Conservation (phyloP, 2,329 filamentous ascomycete species). For the Cytospora schulzeri region DNA sequence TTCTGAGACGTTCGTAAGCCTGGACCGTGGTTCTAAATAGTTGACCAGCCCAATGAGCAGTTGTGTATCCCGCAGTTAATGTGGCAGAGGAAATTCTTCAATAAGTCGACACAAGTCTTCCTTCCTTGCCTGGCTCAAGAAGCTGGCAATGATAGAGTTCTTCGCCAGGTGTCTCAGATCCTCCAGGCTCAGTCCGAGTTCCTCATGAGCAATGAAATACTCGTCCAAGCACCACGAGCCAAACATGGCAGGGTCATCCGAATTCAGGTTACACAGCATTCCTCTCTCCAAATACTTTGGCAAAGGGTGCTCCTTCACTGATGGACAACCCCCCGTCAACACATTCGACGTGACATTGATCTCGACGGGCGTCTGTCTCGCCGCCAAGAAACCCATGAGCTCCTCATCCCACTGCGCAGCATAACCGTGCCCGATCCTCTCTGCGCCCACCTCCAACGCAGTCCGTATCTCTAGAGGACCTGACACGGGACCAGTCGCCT, state of each 20-base stretch:
- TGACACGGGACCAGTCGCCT: constrained; percentile 25
- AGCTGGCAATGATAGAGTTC: constrained; percentile 20
- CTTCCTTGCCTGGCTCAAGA: constrained; percentile 7
- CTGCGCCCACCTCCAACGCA: constrained; percentile 25
- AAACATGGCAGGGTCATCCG: constrained; percentile 30
- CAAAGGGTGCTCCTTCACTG: constrained; percentile 25
- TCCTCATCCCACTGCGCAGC: constrained; percentile 26
- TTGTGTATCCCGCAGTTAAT: neutral
- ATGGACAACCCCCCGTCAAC: constrained; percentile 25
- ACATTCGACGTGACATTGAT: constrained; percentile 29
- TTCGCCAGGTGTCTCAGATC: constrained; percentile 17
- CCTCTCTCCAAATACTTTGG: constrained; percentile 14
- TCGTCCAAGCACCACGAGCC: constrained; percentile 27
- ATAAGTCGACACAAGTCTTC: neutral
- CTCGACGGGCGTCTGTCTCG: constrained; percentile 23
- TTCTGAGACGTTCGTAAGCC: neutral
- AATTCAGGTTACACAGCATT: constrained; percentile 22
- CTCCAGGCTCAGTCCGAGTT: constrained; percentile 20
- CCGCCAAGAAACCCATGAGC: constrained; percentile 20
- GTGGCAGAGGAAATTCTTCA: neutral
- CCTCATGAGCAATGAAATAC: constrained; percentile 26
- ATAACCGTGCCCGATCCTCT: constrained; percentile 28
- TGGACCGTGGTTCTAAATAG: neutral
- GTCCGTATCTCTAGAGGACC: constrained; percentile 26
- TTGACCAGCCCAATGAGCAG: neutral